Evolutionary conservation across 1,139 yeast species (phyloP).

Genomic region (Meyerozyma elateridarum): DNA sequence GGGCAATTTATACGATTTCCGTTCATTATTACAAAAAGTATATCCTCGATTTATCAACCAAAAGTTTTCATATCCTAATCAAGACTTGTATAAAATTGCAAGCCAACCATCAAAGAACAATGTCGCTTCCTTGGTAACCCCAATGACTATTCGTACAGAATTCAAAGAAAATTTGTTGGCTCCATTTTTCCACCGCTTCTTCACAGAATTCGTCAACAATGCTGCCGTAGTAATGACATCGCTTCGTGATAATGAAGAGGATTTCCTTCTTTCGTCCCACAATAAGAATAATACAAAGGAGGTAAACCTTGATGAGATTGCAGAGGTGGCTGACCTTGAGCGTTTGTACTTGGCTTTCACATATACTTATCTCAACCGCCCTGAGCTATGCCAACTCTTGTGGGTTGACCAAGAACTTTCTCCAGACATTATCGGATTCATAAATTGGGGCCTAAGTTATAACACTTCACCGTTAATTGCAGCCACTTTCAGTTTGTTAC

Average conservation of each 20-base stretch:
- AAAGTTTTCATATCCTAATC: conserved; percentile 28
- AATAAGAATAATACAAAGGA: conserved; percentile 18
- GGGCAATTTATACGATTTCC: conserved; percentile 56
- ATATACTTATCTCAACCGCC: conserved; percentile 61
- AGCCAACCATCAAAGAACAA: conserved; percentile 17
- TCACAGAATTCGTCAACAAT: conserved; percentile 60
- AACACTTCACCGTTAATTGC: conserved; percentile 76
- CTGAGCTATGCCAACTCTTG: conserved; percentile 53
- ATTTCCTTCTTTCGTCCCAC: conserved; percentile 53
- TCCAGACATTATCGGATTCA: conserved; percentile 57
- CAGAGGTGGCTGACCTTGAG: conserved; percentile 79
- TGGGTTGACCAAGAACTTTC: conserved; percentile 61
- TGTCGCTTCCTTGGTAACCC: conserved; percentile 18
- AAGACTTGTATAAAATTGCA: conserved; percentile 20
- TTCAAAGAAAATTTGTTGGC: conserved; percentile 32
- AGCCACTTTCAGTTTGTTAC: conserved; percentile 74
- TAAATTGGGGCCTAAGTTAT: conserved; percentile 83
- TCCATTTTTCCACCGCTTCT: conserved; percentile 48
- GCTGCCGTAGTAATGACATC: conserved; percentile 77
- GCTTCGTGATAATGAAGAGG: conserved; percentile 84
- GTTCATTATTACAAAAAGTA: conserved; percentile 62
- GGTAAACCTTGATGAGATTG: conserved; percentile 49
- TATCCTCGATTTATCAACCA: conserved; percentile 51
- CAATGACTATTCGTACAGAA: conserved; percentile 17
- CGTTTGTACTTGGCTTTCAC: conserved; percentile 78